Percentiles rank a stretch among this genome's conserved stretches.
Conservation (phyloP, 345 rosid species). For the Turritis glabra region DNA sequence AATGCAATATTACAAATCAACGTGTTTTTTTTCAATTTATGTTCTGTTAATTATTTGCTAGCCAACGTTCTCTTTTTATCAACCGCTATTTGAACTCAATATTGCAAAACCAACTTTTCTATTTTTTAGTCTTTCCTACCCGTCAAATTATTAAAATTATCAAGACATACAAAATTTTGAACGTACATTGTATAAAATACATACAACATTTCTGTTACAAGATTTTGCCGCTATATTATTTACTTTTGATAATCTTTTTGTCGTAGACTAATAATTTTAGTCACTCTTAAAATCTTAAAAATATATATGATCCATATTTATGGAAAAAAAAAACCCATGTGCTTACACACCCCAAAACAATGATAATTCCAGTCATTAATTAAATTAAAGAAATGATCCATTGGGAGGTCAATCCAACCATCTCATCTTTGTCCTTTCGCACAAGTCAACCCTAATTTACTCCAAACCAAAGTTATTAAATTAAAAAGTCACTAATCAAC, state of each 20-base stretch:
- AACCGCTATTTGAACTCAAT: background rate
- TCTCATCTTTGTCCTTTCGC: slow-evolving; percentile 28
- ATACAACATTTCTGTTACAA: background rate
- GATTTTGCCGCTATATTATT: too few species aligned
- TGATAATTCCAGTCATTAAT: slow-evolving; percentile 3
- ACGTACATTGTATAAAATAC: background rate
- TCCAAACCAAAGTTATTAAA: background rate
- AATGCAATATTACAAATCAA: background rate
- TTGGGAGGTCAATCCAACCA: slow-evolving; percentile 32
- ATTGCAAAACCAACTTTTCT: background rate
- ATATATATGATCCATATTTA: too few species aligned
- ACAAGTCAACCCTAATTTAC: slow-evolving; percentile 37
- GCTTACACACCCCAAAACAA: background rate
- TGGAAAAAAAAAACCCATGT: background rate
- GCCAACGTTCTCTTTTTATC: background rate
- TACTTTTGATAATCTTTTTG: too few species aligned
- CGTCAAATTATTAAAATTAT: background rate
- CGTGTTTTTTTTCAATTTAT: too few species aligned
- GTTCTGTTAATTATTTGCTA: background rate
- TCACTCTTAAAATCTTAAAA: too few species aligned
- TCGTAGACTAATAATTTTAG: too few species aligned
- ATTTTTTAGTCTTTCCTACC: background rate
- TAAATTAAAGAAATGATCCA: slow-evolving; percentile 4
- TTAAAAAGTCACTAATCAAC: background rate
- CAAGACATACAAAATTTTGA: background rate